phyloP scores from a whole-genome alignment of 352 stramenopile genomes.

The Phytopythium chamaehyphon region DNA sequence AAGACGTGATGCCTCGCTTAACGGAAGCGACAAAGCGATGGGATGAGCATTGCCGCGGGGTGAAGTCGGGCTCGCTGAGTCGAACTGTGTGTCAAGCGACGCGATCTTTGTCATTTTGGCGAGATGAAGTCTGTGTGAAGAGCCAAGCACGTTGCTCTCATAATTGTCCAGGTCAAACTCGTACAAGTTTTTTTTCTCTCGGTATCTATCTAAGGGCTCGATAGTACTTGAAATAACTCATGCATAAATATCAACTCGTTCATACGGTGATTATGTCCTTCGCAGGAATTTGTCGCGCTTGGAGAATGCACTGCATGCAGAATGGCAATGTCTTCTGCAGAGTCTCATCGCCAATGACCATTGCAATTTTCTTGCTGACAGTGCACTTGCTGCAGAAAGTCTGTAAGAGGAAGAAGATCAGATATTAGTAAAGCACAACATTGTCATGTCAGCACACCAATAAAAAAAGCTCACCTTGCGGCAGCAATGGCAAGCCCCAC shows the following conservation, averaged over 20 bases:
- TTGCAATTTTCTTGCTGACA: slow-evolving; percentile 37
- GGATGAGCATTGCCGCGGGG: neutral
- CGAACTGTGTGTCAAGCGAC: neutral
- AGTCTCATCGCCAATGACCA: slow-evolving; percentile 27
- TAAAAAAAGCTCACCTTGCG: slow-evolving; percentile 10
- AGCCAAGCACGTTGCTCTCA: too few relatives aligned
- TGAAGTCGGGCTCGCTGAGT: neutral
- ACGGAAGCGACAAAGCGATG: neutral
- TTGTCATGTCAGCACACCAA: neutral
- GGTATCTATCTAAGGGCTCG: too few relatives aligned
- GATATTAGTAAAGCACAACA: too few relatives aligned
- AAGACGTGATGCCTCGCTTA: slow-evolving; percentile 9
- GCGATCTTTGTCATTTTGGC: too few relatives aligned
- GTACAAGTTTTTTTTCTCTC: too few relatives aligned
- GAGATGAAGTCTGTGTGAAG: too few relatives aligned
- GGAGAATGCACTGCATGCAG: slow-evolving; percentile 37
- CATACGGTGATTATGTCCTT: slow-evolving; percentile 14
- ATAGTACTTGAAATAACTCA: too few relatives aligned
- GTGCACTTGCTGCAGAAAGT: slow-evolving; percentile 36
- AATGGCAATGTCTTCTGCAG: slow-evolving; percentile 36
- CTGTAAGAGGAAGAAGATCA: neutral
- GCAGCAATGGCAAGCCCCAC: slow-evolving; percentile 31
- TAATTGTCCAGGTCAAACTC: too few relatives aligned
- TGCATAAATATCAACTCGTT: too few relatives aligned
- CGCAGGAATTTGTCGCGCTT: slow-evolving; percentile 32